phyloP scores from a whole-genome alignment of 345 rosid species.

The Excoecaria agallocha region DNA sequence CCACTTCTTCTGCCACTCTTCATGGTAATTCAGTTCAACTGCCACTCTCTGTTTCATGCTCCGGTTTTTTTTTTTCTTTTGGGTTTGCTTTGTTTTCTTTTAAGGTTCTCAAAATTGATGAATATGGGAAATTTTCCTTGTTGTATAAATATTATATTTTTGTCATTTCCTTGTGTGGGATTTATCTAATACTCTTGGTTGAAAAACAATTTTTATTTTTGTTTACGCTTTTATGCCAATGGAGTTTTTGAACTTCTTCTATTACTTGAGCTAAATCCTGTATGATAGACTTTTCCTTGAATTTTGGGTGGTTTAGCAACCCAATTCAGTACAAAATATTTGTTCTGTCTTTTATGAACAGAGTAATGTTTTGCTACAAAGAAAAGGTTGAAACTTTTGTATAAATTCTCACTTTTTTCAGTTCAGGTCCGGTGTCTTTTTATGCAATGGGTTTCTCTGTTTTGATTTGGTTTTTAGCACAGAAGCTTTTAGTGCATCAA shows the following conservation, averaged over 20 bases:
- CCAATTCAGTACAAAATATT: not conserved
- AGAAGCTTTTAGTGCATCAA: not conserved
- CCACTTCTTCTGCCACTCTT: conserved; percentile 29
- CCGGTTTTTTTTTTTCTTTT: not conserved
- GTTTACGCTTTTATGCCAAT: not conserved
- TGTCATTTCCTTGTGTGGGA: not conserved
- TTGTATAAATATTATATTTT: not conserved
- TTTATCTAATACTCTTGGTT: not conserved
- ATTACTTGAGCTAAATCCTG: not conserved
- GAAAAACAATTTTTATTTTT: not conserved
- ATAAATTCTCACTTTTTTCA: not conserved
- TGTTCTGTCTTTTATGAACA: conserved; percentile 3
- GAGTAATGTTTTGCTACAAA: not conserved
- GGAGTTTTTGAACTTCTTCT: not conserved
- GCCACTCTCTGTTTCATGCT: conserved; percentile 10
- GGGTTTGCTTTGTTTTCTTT: not conserved
- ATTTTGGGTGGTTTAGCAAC: not conserved
- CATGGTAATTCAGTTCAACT: conserved; percentile 27
- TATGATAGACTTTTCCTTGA: not conserved
- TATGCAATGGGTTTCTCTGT: not conserved
- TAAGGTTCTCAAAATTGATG: not conserved
- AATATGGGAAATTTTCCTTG: not conserved
- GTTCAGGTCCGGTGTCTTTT: not conserved
- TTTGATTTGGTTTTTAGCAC: not conserved
- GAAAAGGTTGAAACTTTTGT: conserved; percentile 13